A percentile compares a stretch with the other conserved stretches of the same genome.
These are phyloP conservation scores for Bombardia bombarda DNA, from an alignment of 495 filamentous ascomycete species.

Conservation along the genomic window DNA sequence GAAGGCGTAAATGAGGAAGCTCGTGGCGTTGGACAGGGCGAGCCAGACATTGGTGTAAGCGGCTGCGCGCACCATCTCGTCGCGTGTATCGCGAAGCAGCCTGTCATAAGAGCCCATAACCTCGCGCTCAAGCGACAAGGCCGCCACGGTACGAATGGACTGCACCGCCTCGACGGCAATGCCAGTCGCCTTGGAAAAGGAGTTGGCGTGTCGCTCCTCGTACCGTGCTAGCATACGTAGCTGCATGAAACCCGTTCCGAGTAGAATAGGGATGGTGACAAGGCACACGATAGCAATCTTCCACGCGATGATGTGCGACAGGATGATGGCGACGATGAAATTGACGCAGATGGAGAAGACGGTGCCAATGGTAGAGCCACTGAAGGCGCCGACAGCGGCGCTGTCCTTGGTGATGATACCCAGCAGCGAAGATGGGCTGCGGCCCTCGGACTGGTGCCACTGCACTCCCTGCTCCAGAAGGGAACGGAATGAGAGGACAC, in stretches of 20 bases:
- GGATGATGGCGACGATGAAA: conserved; percentile 52
- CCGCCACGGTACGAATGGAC: conserved; percentile 79
- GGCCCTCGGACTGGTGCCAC: conserved; percentile 74
- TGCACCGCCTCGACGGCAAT: conserved; percentile 80
- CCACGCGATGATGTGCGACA: conserved; percentile 68
- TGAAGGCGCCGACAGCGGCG: conserved; percentile 69
- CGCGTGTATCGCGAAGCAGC: conserved; percentile 4
- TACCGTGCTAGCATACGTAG: conserved; percentile 59
- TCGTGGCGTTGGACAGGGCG: conserved; percentile 63
- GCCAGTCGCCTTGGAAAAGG: conserved; percentile 60
- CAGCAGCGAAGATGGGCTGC: conserved; percentile 71
- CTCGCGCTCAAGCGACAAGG: conserved; percentile 48
- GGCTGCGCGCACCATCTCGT: conserved; percentile 10
- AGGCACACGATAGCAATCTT: conserved; percentile 82
- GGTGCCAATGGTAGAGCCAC: conserved; percentile 68
- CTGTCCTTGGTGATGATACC: conserved; percentile 74
- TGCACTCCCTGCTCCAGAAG: conserved; percentile 81
- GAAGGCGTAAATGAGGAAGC: conserved; percentile 71
- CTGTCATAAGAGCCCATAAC: conserved; percentile 58
- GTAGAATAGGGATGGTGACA: conserved; percentile 63
- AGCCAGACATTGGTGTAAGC: conserved; percentile 42
- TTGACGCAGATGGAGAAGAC: conserved; percentile 65
- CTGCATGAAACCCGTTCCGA: conserved; percentile 71
- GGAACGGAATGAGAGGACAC: conserved; percentile 67
- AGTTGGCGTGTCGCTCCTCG: conserved; percentile 57